Evolutionary conservation across 371 early-diverging fungal genomes (phyloP).

Genomic region (Actinomucor elegans): DNA sequence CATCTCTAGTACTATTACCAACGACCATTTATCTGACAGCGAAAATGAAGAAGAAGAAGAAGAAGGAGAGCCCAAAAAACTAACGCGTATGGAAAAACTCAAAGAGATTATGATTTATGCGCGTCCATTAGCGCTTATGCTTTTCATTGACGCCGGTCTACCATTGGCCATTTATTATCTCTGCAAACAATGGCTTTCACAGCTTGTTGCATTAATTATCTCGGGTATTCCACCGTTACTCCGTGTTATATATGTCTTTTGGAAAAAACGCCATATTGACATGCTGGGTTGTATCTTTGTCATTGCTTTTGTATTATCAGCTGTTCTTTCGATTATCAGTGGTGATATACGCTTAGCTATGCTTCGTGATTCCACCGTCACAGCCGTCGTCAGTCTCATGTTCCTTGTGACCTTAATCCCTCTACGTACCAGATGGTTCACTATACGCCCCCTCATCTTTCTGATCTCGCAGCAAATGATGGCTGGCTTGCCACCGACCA

Average conservation of each 20-base stretch:
- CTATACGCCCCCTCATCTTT: conserved; percentile 32
- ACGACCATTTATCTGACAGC: no score
- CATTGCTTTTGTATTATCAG: conserved; percentile 42
- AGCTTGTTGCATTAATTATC: conserved; percentile 42
- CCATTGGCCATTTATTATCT: conserved; percentile 43
- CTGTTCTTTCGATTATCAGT: conserved; percentile 34
- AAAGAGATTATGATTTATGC: background rate
- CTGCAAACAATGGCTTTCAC: conserved; percentile 22
- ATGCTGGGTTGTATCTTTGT: conserved; percentile 42
- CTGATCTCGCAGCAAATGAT: conserved; percentile 12
- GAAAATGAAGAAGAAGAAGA: no score
- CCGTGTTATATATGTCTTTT: conserved; percentile 23
- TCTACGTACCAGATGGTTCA: conserved; percentile 32
- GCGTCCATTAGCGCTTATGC: conserved; percentile 9
- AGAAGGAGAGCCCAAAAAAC: no score
- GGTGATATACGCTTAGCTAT: conserved; percentile 46
- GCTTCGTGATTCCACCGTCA: conserved; percentile 46
- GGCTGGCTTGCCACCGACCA: background rate
- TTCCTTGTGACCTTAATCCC: conserved; percentile 49
- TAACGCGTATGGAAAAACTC: conserved; percentile 7
- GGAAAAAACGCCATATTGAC: conserved; percentile 32
- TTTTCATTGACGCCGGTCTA: conserved; percentile 34
- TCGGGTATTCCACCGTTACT: conserved; percentile 53
- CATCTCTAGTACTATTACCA: no score
- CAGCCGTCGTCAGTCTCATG: conserved; percentile 37